Base-by-base conservation (phyloP, 371 early-diverging fungal genomes). In the Catenaria anguillulae region DNA sequence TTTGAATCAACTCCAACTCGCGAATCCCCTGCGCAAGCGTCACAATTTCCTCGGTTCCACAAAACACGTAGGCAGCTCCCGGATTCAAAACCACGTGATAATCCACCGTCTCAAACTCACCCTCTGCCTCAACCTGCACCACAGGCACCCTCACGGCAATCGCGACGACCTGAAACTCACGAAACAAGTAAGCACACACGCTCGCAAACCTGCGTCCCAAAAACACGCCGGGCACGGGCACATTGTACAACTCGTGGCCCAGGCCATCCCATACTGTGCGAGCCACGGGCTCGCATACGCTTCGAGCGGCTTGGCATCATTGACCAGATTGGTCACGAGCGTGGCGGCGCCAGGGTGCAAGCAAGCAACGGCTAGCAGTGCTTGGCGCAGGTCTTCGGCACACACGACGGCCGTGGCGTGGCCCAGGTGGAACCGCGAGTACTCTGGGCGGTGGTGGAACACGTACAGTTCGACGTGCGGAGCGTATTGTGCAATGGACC, bases 191-290 rank as follows among this genome's bases (percentile, higher is more conserved):
- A 12, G 50, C 50, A 21, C 29, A 24, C 5, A 50, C 6, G 21
- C 78, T 73, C 6, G 75, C 73, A 68, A 88, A 88, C 10, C 72
- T 60, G 36, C 75, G 63, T 5, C 81, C 84, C 33, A 81, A 68
- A 63, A 86, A 77, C 23, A 78, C 72, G 0, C 65, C 64, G 42
- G 80, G 76, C 33, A 85, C 72, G 1, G 60, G 69, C 8, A 73
- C 70, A 33, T 75, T 74, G 60, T 85, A 85, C 6, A 87, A 72
- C 64, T 86, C 86, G 58, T 87, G 86, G 40, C 83, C 83, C 0
- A 76, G 74, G 0, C 85, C 86, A 64, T 88, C 87, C 85, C 86
- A 65, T 86, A 88, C 60, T 86, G 85, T 10, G 84, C 84, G 62
- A 79, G 74, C 88, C 88, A 88, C 0, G 84, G 80, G 46, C 82